Base-by-base conservation (phyloP, 2,329 filamentous ascomycete genomes). In the Pestalotiopsis sp. region DNA sequence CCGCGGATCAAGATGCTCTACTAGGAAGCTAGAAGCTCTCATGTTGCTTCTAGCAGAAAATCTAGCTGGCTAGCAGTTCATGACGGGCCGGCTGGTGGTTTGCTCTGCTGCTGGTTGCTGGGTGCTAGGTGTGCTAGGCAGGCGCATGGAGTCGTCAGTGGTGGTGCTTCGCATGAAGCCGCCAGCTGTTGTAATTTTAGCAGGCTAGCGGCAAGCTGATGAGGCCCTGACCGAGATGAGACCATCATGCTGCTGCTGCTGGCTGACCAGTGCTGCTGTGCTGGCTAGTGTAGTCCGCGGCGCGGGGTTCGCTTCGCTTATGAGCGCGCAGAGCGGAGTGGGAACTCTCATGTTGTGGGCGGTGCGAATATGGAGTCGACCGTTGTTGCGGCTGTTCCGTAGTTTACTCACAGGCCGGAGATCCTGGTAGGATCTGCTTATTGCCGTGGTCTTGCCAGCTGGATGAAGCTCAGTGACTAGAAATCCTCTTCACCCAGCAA, bases 231-330 rank as follows among this genome's bases (percentile, higher is more conserved):
- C 25, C 59, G 59, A 62, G 31, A 62, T 62, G 59, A 62, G 36
- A 20, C 14, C 20, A 62, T 62, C 59, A 62, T 62, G 59, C 59
- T 62, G 45, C 45, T 52, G 17, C 41, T 49, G 41, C 41, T 49
- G 41, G 13, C 13, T 23, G 31, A 36, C 31, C 31, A 36, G 6
- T 36, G 14, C 17, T 52, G 45, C 45, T 52, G 45, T n/a, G 45
- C 45, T 52, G 45, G 45, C 45, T 52, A 52, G 31, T 36, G 31
- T 36, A 36, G 45, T 52, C 45, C 20, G 45, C n/a, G 45, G 45
- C 45, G 45, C 45, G 45, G 45, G 45, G 45, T n/a, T 14, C 45
- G 17, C 45, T 52, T 52, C 45, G 45, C 45, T 52, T 52, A 52
- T 52, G 45, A 52, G 45, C 45, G 45, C 9, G 45, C 9, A 45